phyloP scores from a whole-genome alignment of 1,139 yeast genomes.

The Meyerozyma carpophila region DNA sequence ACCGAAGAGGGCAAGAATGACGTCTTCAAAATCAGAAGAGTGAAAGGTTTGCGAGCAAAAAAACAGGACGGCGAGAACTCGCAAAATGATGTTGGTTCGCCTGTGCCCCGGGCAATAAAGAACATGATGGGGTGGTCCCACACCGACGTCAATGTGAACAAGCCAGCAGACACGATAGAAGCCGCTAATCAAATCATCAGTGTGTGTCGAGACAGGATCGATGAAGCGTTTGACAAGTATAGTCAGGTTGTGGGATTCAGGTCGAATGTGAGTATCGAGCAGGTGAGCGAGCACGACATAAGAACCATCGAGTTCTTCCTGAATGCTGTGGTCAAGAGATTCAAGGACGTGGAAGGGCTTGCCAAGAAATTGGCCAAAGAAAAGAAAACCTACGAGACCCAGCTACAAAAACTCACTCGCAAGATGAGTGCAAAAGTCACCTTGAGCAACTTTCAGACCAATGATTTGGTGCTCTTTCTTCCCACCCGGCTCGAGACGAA shows the following conservation, averaged over 20 bases:
- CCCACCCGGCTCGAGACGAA: constrained; percentile 57
- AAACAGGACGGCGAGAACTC: constrained; percentile 2
- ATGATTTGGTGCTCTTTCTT: constrained; percentile 75
- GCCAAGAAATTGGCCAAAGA: constrained; percentile 85
- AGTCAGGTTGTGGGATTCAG: constrained; percentile 25
- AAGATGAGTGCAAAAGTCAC: constrained; percentile 52
- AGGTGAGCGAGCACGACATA: constrained; percentile 17
- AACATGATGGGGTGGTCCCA: neutral
- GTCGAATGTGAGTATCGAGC: constrained; percentile 31
- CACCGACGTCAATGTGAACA: neutral
- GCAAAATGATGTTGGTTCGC: neutral
- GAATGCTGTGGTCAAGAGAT: constrained; percentile 67
- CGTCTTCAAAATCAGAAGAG: constrained; percentile 51
- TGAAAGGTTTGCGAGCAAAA: constrained; percentile 59
- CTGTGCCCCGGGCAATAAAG: neutral
- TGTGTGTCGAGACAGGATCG: constrained; percentile 2
- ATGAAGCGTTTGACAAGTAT: constrained; percentile 17
- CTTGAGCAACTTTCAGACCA: constrained; percentile 56
- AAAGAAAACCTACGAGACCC: constrained; percentile 48
- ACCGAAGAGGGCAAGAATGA: constrained; percentile 31
- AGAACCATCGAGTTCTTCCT: constrained; percentile 37
- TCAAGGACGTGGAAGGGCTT: constrained; percentile 84
- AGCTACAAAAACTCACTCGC: constrained; percentile 27
- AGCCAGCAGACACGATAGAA: neutral
- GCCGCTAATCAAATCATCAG: constrained; percentile 1